Evolutionary conservation across 1,139 yeast genomes (phyloP).

Genomic region (Diutina pseudorugosa): DNA sequence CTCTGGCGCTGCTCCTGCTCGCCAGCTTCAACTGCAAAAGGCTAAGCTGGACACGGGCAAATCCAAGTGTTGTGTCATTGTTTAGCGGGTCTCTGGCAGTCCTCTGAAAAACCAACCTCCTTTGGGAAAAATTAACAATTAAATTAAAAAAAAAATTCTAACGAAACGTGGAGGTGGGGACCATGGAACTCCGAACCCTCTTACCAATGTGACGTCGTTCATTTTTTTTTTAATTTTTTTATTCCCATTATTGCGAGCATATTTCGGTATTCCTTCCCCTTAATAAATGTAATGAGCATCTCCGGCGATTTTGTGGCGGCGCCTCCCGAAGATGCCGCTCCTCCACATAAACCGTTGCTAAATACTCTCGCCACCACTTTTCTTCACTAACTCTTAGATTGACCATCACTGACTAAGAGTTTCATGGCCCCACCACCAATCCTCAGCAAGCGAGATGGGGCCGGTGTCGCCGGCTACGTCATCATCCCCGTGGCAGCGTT

Average conservation of each 20-base stretch:
- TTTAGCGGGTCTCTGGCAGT: constrained; percentile 5
- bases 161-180: too few relatives aligned
- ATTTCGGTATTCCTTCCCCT: background rate
- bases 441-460: background rate
- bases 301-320: background rate
- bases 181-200: too few relatives aligned
- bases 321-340: background rate
- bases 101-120: background rate
- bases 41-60: constrained; percentile 6
- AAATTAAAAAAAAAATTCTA: too few relatives aligned
- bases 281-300: background rate
- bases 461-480: background rate
- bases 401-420: too few relatives aligned
- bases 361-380: background rate
- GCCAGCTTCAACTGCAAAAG: constrained; percentile 6
- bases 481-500: background rate
- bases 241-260: background rate
- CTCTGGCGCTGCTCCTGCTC: background rate
- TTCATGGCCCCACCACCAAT: background rate
- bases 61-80: constrained; percentile 10
- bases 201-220: too few relatives aligned
- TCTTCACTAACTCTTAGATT: too few relatives aligned
- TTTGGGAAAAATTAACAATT: too few relatives aligned
- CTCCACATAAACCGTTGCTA: background rate
- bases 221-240: too few relatives aligned